Conservation (phyloP, 495 filamentous ascomycete genomes). For the Penicillium canariense region DNA sequence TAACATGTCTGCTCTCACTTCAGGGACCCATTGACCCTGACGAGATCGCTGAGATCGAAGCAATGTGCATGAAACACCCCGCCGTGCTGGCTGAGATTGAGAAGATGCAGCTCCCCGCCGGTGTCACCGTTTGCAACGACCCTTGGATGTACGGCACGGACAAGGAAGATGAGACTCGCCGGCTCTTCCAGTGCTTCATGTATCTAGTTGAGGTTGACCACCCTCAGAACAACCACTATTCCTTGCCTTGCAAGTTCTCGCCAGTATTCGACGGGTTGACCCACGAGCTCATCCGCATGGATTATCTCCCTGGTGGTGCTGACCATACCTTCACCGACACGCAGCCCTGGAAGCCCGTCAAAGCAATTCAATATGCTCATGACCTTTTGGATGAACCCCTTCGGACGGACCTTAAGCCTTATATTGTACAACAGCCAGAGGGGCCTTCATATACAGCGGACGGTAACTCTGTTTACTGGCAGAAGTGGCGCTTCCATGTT, state of each 20-base stretch:
- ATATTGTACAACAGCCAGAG: slow-evolving; percentile 74
- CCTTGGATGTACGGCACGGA: slow-evolving; percentile 49
- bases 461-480: slow-evolving; percentile 51
- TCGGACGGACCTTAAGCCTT: slow-evolving; percentile 67
- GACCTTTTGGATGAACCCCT: slow-evolving; percentile 37
- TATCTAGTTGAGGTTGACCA: slow-evolving; percentile 40
- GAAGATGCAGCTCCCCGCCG: slow-evolving; percentile 40
- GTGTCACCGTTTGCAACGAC: slow-evolving; percentile 41
- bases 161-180: slow-evolving; percentile 35
- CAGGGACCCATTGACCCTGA: slow-evolving; percentile 43
- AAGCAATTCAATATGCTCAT: slow-evolving; percentile 49
- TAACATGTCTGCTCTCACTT: slow-evolving; percentile 41
- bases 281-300: slow-evolving; percentile 58
- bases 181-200: slow-evolving; percentile 46
- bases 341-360: slow-evolving; percentile 51
- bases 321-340: slow-evolving; percentile 34
- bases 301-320: slow-evolving; percentile 42
- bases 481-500: slow-evolving; percentile 68
- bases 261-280: slow-evolving; percentile 69
- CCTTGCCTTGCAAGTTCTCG: slow-evolving; percentile 72
- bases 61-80: slow-evolving; percentile 37
- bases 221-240: slow-evolving; percentile 67
- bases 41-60: slow-evolving; percentile 42
- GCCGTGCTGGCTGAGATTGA: slow-evolving; percentile 43
- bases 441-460: slow-evolving; percentile 63